These are phyloP conservation scores for Aureobasidium sp. DNA, from an alignment of 2,329 filamentous ascomycete species.

Conservation along the genomic window DNA sequence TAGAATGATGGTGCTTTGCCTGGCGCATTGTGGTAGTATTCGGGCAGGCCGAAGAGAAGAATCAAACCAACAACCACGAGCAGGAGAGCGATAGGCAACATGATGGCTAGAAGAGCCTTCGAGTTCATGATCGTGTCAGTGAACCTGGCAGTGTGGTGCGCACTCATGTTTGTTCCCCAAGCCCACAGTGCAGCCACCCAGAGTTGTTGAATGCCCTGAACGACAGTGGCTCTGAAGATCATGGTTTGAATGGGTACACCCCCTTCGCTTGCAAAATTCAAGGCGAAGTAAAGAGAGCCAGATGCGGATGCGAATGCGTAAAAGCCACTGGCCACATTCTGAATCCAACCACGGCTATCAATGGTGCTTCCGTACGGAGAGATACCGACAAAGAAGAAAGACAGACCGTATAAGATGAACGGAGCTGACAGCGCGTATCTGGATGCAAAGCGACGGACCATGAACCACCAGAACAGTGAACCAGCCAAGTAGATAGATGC, in stretches of 20 bases:
- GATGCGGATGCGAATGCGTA: conserved; percentile 56
- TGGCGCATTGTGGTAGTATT: conserved; percentile 56
- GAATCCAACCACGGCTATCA: conserved; percentile 42
- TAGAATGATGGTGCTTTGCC: conserved; percentile 61
- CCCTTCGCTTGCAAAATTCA: conserved; percentile 50
- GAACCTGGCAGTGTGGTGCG: conserved; percentile 31
- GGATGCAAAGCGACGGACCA: conserved; percentile 51
- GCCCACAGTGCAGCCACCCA: conserved; percentile 59
- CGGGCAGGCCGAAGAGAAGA: conserved; percentile 52
- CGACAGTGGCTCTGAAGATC: conserved; percentile 57
- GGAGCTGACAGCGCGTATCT: conserved; percentile 51
- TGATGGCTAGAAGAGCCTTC: conserved; percentile 38
- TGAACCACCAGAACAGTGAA: conserved; percentile 54
- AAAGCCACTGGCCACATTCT: conserved; percentile 51
- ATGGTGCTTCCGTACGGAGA: conserved; percentile 43
- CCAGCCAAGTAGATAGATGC: conserved; percentile 51
- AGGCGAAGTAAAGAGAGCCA: conserved; percentile 56
- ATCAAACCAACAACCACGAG: conserved; percentile 48
- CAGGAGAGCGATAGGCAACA: conserved; percentile 48
- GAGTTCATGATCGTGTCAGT: conserved; percentile 16
- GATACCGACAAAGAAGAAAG: conserved; percentile 55
- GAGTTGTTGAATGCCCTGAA: conserved; percentile 59
- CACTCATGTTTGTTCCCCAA: conserved; percentile 47
- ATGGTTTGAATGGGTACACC: conserved; percentile 54
- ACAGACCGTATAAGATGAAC: conserved; percentile 54